Evolutionary conservation across 345 rosid species (phyloP), one percentile per base, ranked within the genome.

Genomic region (Murraya paniculata): DNA sequence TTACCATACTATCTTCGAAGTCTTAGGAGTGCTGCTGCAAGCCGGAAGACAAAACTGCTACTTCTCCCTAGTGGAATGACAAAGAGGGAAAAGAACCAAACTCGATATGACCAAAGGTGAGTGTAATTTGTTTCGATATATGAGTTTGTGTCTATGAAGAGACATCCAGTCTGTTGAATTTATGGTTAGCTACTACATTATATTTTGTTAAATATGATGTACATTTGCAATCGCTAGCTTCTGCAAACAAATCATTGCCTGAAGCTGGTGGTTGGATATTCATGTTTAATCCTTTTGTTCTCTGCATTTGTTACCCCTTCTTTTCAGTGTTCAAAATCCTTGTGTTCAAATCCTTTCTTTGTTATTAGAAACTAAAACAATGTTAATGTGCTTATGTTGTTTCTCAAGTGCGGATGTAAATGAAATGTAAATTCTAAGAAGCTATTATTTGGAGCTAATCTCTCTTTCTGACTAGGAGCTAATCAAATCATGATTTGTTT

Each of bases 41-140:
- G 79, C 64, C 87, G 98, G 39, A 84, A 78, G 80, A 95, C 94
- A 4, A 88, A 84, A 77, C 86, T 95, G 21, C 81, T 66, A 55
- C 83, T 90, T 82, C 94, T 89, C 21, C 89, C 97, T 2, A 58
- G 66, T 78, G 98, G 99, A 81, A 92, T 95, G 95, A 82, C 91
- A 14, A 90, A 76, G 85, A 89, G 97, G 82, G 87, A 83, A 58
- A 90, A 77, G 53, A 95, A 94, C 82, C 93, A 84, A 81, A 75
- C 87, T 76, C 85, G 79, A 65, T 89, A 85, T 61, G 79, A 90
- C 71, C 78, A 59, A 1, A 77, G 85, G 98, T 94, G 65, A 57
- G 59, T 55, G 25, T 39, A 67, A 9, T 62, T 1, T 30, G 18
- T 69, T 39, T 35, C 1, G 24, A 66, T 48, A 64, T 27, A 11